Base-by-base conservation (phyloP, 2,329 filamentous ascomycete species). In the Colletotrichum tamarilloi region DNA sequence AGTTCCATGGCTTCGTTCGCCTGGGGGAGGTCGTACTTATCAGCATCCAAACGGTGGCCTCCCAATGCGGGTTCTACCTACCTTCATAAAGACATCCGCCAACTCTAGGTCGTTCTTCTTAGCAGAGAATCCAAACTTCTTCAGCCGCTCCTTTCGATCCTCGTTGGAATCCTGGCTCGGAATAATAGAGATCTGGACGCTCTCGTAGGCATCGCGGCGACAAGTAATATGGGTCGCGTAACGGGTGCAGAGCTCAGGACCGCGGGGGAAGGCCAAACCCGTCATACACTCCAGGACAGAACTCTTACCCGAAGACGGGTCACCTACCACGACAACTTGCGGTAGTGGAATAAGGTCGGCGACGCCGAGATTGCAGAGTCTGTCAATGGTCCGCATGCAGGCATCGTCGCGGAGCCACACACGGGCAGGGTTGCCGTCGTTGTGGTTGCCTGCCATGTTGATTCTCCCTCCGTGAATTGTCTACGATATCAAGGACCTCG, bases 271-370 rank as follows among this genome's bases (percentile, higher is more conserved):
- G 0, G 83, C 81, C 42, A 88, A 85, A 0, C 85, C 85, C 0
- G 87, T 88, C 28, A 89, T 72, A 30, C 83, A 95, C 79, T 97
- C 94, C 52, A 97, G 85, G 24, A 96, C 92, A 1, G 94, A 96
- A 81, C 92, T 94, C 86, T 97, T 97, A 78, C 94, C 94, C 56
- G 93, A 95, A 0, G 93, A 95, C 80, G 97, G 94, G 76, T 94
- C 94, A 73, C 94, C 94, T 12, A 96, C 94, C 8, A 95, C 94
- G 55, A 93, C 93, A 76, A 97, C 93, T 84, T 95, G 92, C 0
- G 79, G 80, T 1, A 82, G 77, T 52, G 80, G 68, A 11, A 86
- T 78, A 35, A 80, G 77, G 0, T 81, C 76, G 5, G 82, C 83
- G 7, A 86, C 78, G 7, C 80, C 81, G 8, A 84, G 79, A 70